A percentile compares a stretch with the other conserved stretches of the same genome.
Evolutionary conservation across 2,329 filamentous ascomycete genomes (phyloP).

Genomic region (Orbilia brochopaga): DNA sequence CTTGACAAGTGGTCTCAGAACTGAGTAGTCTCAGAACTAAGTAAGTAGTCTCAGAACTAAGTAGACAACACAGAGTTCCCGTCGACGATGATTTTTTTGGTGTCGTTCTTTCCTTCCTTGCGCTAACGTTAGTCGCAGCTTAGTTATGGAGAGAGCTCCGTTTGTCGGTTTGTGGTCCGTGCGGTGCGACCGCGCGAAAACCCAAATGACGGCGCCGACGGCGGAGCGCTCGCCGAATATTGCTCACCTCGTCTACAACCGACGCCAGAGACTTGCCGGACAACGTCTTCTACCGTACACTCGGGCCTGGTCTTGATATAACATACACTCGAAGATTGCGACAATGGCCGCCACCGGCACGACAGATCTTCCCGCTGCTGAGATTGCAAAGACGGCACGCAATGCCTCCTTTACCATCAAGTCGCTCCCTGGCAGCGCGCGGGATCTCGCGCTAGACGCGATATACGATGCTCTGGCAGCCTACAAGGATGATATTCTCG

Average conservation of each 20-base stretch:
- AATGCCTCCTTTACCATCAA: conserved; percentile 79
- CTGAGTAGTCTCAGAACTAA: no score
- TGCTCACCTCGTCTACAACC: no score
- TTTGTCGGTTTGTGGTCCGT: background rate
- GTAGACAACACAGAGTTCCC: no score
- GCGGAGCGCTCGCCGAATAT: background rate
- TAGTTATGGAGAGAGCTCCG: background rate
- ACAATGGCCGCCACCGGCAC: conserved; percentile 27
- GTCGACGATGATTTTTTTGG: background rate
- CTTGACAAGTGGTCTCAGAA: no score
- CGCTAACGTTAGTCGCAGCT: no score
- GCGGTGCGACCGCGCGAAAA: background rate
- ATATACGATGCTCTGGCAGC: conserved; percentile 78
- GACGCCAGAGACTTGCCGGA: background rate
- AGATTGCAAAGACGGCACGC: conserved; percentile 42
- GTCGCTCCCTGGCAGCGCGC: conserved; percentile 73
- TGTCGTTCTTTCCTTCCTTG: background rate
- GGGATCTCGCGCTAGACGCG: conserved; percentile 82
- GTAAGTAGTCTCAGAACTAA: no score
- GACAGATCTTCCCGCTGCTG: conserved; percentile 55
- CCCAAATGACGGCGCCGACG: background rate
- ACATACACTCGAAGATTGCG: background rate
- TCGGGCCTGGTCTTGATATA: background rate
- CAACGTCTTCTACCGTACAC: background rate
- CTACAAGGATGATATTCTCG: conserved; percentile 76